phyloP scores from a whole-genome alignment of 106 monocot genomes.

The Acorus calamus region DNA sequence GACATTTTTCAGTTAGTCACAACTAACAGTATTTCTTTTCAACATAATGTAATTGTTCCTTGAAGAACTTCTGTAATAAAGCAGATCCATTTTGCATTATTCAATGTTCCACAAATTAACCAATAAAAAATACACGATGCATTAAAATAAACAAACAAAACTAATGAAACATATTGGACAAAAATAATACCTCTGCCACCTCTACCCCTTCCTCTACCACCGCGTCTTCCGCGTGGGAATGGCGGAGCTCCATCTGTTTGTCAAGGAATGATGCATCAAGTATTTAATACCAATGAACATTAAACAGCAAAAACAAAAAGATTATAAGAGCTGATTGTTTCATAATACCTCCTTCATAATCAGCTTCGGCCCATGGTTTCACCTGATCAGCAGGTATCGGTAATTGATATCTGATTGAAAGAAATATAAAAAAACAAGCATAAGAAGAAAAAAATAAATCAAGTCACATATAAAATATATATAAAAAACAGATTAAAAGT shows the following conservation, averaged over 20 bases:
- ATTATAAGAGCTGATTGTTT: background rate
- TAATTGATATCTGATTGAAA: constrained; percentile 2
- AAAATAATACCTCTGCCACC: background rate
- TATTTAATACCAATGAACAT: too few species aligned
- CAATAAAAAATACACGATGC: too few species aligned
- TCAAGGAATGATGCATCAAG: too few species aligned
- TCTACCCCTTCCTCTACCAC: background rate
- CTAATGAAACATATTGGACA: background rate
- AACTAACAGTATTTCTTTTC: too few species aligned
- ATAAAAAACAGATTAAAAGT: too few species aligned
- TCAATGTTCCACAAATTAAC: too few species aligned
- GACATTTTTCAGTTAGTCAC: too few species aligned
- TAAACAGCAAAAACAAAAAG: too few species aligned
- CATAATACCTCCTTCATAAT: background rate
- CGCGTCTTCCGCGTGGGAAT: background rate
- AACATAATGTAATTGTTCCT: background rate
- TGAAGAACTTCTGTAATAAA: background rate
- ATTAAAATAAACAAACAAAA: background rate
- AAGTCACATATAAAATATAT: too few species aligned
- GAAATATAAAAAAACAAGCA: background rate
- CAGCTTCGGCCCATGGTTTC: constrained; percentile 2
- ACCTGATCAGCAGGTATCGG: constrained; percentile 6
- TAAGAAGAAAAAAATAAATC: too few species aligned
- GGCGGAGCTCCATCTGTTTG: background rate
- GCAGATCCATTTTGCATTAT: too few species aligned